These are phyloP conservation scores for Claviceps africana DNA, from an alignment of 2,329 filamentous ascomycete species.

Conservation along the genomic window DNA sequence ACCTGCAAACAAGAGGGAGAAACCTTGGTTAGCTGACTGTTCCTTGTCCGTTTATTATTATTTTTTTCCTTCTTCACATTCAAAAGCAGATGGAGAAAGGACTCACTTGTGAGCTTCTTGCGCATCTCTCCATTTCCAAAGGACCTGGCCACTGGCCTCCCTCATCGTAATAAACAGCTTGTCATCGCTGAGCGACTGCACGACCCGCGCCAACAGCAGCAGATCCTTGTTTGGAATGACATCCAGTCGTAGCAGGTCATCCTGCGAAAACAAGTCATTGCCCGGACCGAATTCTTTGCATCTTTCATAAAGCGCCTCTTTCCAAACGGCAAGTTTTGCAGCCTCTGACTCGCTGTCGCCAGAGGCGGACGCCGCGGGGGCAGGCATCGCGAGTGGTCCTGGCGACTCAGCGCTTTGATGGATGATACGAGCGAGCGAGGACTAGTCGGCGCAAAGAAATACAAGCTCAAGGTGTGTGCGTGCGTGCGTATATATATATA, in stretches of 20 bases:
- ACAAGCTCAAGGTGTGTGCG: too few relatives aligned
- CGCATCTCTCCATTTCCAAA: constrained; percentile 43
- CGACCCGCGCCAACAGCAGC: constrained; percentile 37
- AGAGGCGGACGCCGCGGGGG: constrained; percentile 12
- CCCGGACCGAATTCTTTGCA: constrained; percentile 35
- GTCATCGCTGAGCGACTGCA: constrained; percentile 45
- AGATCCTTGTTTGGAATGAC: constrained; percentile 44
- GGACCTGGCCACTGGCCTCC: constrained; percentile 24
- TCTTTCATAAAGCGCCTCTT: constrained; percentile 42
- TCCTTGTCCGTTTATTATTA: background rate
- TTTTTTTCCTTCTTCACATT: background rate
- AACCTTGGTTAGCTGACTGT: background rate
- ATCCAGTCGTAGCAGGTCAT: constrained; percentile 41
- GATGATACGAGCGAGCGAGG: background rate
- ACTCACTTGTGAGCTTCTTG: constrained; percentile 49
- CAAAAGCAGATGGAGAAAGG: background rate
- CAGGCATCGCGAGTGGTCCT: constrained; percentile 13
- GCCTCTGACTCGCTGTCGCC: constrained; percentile 19
- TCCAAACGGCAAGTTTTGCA: constrained; percentile 36
- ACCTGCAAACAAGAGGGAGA: constrained; percentile 24
- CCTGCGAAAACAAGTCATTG: constrained; percentile 40
- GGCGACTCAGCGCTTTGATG: background rate
- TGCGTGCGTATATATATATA: too few relatives aligned
- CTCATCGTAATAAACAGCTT: constrained; percentile 39
- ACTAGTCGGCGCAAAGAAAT: background rate